Evolutionary conservation across 202 grass and related monocot species (phyloP).

Genomic region (Setaria italica): DNA sequence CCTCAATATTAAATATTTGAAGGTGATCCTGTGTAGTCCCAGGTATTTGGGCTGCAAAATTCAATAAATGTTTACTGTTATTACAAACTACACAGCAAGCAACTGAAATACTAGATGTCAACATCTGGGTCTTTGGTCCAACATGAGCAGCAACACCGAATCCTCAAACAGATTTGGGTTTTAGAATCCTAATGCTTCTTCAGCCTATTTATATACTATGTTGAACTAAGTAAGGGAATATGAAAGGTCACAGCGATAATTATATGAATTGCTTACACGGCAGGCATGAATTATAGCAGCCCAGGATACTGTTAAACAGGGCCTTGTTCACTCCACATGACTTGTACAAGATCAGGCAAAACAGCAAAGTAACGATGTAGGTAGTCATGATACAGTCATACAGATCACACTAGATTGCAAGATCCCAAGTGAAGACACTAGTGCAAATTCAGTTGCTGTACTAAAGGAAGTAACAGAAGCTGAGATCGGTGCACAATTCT

Average conservation of each 20-base stretch:
- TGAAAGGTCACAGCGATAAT: neutral
- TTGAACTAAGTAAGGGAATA: neutral
- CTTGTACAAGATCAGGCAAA: neutral
- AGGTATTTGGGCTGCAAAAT: conserved; percentile 81
- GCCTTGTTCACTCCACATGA: neutral
- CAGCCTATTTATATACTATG: neutral
- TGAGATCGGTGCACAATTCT: neutral
- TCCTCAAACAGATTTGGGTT: neutral
- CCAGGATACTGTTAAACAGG: no score
- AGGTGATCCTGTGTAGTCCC: conserved; percentile 95
- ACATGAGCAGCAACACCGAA: no score
- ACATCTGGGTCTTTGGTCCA: neutral
- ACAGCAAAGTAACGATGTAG: neutral
- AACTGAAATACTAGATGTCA: no score
- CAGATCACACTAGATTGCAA: neutral
- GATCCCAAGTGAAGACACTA: neutral
- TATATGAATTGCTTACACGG: neutral
- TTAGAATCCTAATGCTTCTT: neutral
- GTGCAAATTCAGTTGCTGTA: neutral
- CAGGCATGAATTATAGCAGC: no score
- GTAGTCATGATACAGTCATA: neutral
- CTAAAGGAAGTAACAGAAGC: neutral
- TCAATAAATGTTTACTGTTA: conserved; percentile 1
- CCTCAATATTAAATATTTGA: conserved; percentile 95
- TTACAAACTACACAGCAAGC: neutral